phyloP scores from a whole-genome alignment of 768 basidiomycete species.

The Boletales sp. region DNA sequence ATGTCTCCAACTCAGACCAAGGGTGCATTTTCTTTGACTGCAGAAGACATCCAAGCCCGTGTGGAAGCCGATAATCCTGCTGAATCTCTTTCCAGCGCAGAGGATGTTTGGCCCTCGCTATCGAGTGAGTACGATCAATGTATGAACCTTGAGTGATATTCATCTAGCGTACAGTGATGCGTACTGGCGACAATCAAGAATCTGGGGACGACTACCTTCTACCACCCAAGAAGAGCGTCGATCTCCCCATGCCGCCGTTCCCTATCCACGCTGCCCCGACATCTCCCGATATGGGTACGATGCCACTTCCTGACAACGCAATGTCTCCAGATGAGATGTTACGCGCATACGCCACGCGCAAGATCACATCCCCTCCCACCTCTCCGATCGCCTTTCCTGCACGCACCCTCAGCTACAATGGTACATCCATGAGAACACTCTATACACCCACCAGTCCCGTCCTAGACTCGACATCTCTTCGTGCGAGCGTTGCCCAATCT shows the following conservation, averaged over 20 bases:
- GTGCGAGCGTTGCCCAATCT: not conserved
- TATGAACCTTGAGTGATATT: conserved; percentile 1
- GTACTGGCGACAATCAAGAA: conserved; percentile 43
- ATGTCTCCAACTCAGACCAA: conserved; percentile 44
- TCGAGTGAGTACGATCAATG: conserved; percentile 42
- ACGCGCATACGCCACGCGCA: conserved; percentile 62
- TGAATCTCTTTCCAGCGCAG: conserved; percentile 38
- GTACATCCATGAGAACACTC: conserved; percentile 28
- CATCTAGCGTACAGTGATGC: conserved; percentile 56
- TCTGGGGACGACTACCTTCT: conserved; percentile 46
- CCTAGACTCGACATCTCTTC: conserved; percentile 5
- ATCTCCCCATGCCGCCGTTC: conserved; percentile 32
- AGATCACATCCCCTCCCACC: conserved; percentile 31
- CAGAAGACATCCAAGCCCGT: conserved; percentile 60
- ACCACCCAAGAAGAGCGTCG: conserved; percentile 22
- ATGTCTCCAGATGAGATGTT: conserved; percentile 76
- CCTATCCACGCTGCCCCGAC: conserved; percentile 29
- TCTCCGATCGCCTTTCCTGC: conserved; percentile 30
- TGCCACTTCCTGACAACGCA: conserved; percentile 36
- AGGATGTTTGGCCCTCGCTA: conserved; percentile 68
- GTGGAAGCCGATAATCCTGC: conserved; percentile 36
- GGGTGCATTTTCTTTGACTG: conserved; percentile 43
- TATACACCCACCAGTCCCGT: conserved; percentile 21
- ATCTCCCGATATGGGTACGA: conserved; percentile 38
- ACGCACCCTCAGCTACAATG: conserved; percentile 21